Conservation (phyloP, 225 moss, liverwort and hornwort genomes). For the Neckera pumila region DNA sequence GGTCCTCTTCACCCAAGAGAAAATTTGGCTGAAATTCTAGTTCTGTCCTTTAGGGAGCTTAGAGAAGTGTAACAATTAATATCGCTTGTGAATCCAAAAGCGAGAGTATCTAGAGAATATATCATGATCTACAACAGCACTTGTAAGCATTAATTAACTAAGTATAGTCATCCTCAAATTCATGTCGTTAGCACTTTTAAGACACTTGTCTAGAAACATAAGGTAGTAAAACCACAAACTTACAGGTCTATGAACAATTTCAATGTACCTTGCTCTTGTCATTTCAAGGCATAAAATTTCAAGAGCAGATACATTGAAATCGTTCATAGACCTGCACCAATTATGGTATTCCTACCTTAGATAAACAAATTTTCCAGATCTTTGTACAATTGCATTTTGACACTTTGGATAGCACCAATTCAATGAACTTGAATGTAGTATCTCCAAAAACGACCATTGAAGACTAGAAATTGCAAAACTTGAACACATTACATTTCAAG, state of each 20-base stretch:
- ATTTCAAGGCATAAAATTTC: too few relatives aligned
- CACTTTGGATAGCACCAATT: background rate
- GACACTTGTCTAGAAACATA: background rate
- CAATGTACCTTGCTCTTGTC: too few relatives aligned
- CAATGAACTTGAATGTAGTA: background rate
- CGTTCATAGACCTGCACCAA: too few relatives aligned
- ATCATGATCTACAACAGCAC: background rate
- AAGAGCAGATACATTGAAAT: too few relatives aligned
- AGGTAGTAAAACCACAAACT: too few relatives aligned
- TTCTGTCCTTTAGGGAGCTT: background rate
- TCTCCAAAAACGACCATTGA: rapidly evolving
- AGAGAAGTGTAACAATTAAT: background rate
- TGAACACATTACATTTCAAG: rapidly evolving
- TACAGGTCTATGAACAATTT: too few relatives aligned
- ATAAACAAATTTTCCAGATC: background rate
- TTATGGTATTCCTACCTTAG: too few relatives aligned
- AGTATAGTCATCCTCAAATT: background rate
- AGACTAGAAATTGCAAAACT: background rate
- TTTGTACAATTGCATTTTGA: background rate
- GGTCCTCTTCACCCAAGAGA: background rate
- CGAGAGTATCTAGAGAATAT: background rate
- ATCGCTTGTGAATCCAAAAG: background rate
- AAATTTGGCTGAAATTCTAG: background rate
- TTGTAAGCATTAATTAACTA: background rate
- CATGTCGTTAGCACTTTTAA: background rate